These are phyloP conservation scores for Hansenula sp. DNA, from an alignment of 1,139 yeast genomes.

Conservation along the genomic window DNA sequence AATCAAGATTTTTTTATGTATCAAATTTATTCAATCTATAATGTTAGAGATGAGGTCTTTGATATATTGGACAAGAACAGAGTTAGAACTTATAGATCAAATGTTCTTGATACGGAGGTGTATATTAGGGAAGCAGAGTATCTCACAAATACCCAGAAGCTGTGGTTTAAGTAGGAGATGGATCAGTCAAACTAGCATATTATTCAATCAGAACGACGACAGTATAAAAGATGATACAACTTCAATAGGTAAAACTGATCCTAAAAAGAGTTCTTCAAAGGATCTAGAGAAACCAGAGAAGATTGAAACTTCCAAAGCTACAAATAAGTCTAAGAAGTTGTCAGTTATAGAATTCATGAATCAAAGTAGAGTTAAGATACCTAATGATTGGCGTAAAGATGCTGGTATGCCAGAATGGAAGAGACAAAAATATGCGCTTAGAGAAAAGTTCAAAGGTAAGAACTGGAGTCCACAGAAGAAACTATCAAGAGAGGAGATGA, in stretches of 20 bases:
- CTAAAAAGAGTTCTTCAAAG: not conserved
- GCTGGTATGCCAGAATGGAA: slow-evolving; percentile 54
- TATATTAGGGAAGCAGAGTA: not conserved
- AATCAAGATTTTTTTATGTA: not conserved
- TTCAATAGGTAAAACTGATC: not conserved
- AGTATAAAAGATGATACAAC: not conserved
- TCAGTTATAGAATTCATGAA: slow-evolving; percentile 17
- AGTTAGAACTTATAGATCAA: too few relatives aligned
- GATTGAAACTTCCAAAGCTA: not conserved
- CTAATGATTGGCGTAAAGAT: slow-evolving; percentile 18
- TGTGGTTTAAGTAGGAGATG: not conserved
- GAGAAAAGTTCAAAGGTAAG: slow-evolving; percentile 51
- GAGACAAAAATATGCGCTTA: slow-evolving; percentile 57
- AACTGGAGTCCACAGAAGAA: slow-evolving; percentile 66
- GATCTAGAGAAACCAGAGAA: not conserved
- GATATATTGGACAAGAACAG: too few relatives aligned
- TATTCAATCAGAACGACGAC: not conserved
- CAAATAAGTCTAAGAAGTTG: slow-evolving; percentile 6
- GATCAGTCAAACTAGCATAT: not conserved
- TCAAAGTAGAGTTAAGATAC: slow-evolving; percentile 12
- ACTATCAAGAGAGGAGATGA: slow-evolving; percentile 68
- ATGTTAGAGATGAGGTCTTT: not conserved
- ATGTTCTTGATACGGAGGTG: not conserved
- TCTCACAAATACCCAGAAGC: too few relatives aligned
- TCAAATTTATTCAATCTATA: not conserved